Evolutionary conservation across 1,284 basidiomycete species (phyloP).

Genomic region (Filobasidium uniguttulatum): DNA sequence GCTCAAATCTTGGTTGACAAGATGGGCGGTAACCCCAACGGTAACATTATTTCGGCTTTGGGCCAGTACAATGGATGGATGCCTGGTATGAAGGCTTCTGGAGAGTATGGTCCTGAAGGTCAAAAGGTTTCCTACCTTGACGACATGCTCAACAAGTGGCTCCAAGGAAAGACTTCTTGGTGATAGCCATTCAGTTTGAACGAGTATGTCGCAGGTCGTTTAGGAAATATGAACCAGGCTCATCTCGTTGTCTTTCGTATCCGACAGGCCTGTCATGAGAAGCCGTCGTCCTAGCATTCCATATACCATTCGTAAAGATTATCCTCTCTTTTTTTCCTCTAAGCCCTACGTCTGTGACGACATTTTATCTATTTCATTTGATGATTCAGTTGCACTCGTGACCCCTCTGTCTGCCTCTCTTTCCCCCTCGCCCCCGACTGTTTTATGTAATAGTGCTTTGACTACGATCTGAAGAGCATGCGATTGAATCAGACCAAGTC

Average conservation of each 20-base stretch:
- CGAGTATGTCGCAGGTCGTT: background rate
- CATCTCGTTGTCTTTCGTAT: background rate
- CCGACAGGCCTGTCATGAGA: too few species aligned
- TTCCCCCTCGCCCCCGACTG: too few species aligned
- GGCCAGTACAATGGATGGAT: slow-evolving; percentile 72
- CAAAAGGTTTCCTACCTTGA: slow-evolving; percentile 3
- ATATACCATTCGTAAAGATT: background rate
- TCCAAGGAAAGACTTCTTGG: background rate
- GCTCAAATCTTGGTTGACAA: slow-evolving; percentile 1
- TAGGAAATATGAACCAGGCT: background rate
- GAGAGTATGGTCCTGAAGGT: background rate
- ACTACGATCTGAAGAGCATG: too few species aligned
- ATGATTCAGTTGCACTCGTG: background rate
- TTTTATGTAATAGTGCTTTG: too few species aligned
- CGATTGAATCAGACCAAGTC: too few species aligned
- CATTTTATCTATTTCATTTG: background rate
- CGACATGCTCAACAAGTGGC: slow-evolving; percentile 5
- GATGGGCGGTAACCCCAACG: slow-evolving; percentile 1
- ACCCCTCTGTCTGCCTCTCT: too few species aligned
- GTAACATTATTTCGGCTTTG: slow-evolving; percentile 36
- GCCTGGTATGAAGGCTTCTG: background rate
- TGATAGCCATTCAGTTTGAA: background rate
- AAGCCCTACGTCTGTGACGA: slow-evolving; percentile 2
- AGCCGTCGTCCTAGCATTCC: too few species aligned
- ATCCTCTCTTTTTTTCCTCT: background rate